These are phyloP conservation scores for Moniliophthora roreri DNA, from an alignment of 1,284 basidiomycete genomes.

Conservation along the genomic window DNA sequence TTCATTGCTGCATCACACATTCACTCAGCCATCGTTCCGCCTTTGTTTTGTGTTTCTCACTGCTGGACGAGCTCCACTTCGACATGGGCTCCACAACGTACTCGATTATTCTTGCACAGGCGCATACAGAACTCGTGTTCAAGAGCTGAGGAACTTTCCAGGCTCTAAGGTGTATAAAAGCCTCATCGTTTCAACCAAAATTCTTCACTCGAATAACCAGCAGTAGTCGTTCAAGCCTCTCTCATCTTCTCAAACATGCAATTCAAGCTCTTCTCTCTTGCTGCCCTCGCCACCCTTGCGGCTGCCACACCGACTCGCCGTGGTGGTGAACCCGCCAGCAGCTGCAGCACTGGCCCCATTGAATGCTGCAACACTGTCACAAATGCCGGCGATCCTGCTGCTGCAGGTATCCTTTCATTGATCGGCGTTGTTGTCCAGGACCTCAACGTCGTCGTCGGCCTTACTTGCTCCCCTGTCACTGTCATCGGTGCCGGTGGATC, in stretches of 20 bases:
- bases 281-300: constrained; percentile 17
- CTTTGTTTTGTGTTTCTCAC: too few relatives aligned
- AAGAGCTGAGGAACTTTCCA: neutral
- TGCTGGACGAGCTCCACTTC: too few relatives aligned
- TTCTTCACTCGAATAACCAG: constrained; percentile 9
- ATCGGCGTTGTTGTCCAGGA: constrained; percentile 19
- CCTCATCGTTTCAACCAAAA: neutral
- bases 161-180: constrained; percentile 5
- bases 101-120: too few relatives aligned
- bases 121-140: neutral
- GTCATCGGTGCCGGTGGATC: constrained; percentile 14
- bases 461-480: constrained; percentile 21
- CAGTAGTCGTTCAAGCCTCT: constrained; percentile 7
- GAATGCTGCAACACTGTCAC: constrained; percentile 25
- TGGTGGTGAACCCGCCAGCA: neutral
- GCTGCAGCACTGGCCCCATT: constrained; percentile 10
- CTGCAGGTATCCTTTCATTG: constrained; percentile 19
- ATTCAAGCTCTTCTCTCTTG: constrained; percentile 8
- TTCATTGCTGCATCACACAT: too few relatives aligned
- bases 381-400: constrained; percentile 3
- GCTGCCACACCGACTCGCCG: constrained; percentile 9
- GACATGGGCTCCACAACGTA: too few relatives aligned
- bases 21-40: too few relatives aligned
- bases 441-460: constrained; percentile 16
- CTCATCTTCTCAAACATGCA: constrained; percentile 4